A percentile compares a stretch with the other conserved stretches of the same genome.
Evolutionary conservation across 108 stramenopile genomes (phyloP).

Genomic region (Cyclotella distinguenda): DNA sequence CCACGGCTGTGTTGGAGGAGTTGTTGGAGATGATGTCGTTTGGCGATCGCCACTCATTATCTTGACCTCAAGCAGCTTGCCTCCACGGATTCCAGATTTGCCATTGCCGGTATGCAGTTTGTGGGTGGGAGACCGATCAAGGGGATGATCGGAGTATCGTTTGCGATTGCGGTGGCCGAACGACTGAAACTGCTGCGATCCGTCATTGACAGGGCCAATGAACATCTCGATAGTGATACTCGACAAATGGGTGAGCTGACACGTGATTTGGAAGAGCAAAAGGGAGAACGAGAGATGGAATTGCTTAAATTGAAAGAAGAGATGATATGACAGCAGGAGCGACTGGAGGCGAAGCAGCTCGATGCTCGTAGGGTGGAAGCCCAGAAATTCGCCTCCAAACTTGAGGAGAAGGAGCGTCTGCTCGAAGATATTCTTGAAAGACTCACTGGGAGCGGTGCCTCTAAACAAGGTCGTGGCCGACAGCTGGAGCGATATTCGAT

Average conservation of each 20-base stretch:
- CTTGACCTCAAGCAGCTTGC: slow-evolving; percentile 91
- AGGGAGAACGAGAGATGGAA: slow-evolving; percentile 66
- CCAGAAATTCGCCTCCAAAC: slow-evolving; percentile 72
- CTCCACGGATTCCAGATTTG: slow-evolving; percentile 80
- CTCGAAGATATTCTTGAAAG: slow-evolving; percentile 82
- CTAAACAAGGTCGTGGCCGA: slow-evolving; percentile 79
- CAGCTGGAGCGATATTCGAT: slow-evolving; percentile 86
- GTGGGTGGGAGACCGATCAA: slow-evolving; percentile 76
- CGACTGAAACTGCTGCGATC: slow-evolving; percentile 65
- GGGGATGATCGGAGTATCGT: slow-evolving; percentile 93
- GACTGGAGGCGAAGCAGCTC: slow-evolving; percentile 67
- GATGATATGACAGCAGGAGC: slow-evolving; percentile 66
- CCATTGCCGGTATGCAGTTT: slow-evolving; percentile 91
- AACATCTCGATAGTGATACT: slow-evolving; percentile 80
- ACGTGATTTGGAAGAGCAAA: slow-evolving; percentile 80
- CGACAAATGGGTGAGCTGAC: slow-evolving; percentile 87
- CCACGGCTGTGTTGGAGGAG: slow-evolving; percentile 90
- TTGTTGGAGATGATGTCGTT: slow-evolving; percentile 83
- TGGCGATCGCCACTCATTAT: slow-evolving; percentile 94
- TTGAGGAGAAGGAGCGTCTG: slow-evolving; percentile 88
- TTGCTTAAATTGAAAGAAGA: slow-evolving; percentile 65
- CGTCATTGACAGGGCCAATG: slow-evolving; percentile 78
- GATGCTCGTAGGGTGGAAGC: slow-evolving; percentile 77
- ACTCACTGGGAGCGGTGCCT: slow-evolving; percentile 71
- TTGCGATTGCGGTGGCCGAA: slow-evolving; percentile 88